phyloP scores from a whole-genome alignment of 257 asterid species.

The Phtheirospermum japonicum region DNA sequence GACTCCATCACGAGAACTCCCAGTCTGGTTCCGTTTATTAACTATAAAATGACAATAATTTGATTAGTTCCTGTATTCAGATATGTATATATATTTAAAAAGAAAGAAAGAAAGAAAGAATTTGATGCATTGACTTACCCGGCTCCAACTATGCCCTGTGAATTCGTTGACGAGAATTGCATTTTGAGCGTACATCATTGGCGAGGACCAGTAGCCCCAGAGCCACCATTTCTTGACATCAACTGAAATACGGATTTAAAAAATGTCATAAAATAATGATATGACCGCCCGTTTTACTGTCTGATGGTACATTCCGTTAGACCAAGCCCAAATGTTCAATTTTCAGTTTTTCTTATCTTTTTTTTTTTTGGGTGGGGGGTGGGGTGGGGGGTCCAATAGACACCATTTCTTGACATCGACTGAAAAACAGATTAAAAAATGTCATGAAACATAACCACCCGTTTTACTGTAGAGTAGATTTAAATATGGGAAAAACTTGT shows the following conservation, averaged over 20 bases:
- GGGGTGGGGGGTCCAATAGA: too few relatives aligned
- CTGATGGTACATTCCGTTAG: too few relatives aligned
- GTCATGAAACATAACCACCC: too few relatives aligned
- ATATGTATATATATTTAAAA: background rate
- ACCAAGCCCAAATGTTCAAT: too few relatives aligned
- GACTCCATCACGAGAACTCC: slow-evolving; percentile 38
- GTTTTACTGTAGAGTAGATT: too few relatives aligned
- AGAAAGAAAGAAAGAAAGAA: background rate
- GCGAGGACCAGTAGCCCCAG: slow-evolving; percentile 76
- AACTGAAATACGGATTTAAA: slow-evolving; percentile 28
- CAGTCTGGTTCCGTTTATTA: slow-evolving; percentile 42
- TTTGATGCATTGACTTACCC: slow-evolving; percentile 34
- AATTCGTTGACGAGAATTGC: slow-evolving; percentile 65
- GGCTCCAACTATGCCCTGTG: slow-evolving; percentile 57
- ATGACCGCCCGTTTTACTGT: too few relatives aligned
- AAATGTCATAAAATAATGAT: too few relatives aligned
- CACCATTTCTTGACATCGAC: too few relatives aligned
- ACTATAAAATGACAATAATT: slow-evolving; percentile 22
- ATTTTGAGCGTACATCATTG: slow-evolving; percentile 66
- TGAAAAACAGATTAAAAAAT: too few relatives aligned
- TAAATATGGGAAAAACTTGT: too few relatives aligned
- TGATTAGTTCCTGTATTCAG: background rate
- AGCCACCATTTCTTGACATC: slow-evolving; percentile 69
- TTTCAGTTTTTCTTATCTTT: too few relatives aligned
- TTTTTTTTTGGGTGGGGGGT: too few relatives aligned